Conservation (phyloP, 2,329 filamentous ascomycete genomes). For the Rhexocercosporidium sp. region DNA sequence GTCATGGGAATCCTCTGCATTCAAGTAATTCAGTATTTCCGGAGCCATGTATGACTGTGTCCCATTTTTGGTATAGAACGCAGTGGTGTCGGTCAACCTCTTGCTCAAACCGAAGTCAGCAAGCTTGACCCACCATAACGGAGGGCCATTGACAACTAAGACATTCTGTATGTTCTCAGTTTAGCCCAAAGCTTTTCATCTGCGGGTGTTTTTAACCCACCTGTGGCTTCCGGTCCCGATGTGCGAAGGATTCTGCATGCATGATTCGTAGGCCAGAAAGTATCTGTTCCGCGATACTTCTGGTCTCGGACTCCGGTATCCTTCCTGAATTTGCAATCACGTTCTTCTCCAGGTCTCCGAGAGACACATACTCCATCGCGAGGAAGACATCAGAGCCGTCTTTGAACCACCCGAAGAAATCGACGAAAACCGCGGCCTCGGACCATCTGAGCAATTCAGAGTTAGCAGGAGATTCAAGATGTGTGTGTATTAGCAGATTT, state of each 20-base stretch:
- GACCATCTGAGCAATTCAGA: neutral
- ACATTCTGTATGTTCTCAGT: constrained; percentile 6
- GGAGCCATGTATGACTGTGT: constrained; percentile 30
- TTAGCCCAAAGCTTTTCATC: neutral
- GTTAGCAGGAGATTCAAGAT: no score
- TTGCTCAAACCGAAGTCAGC: constrained; percentile 86
- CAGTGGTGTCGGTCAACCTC: constrained; percentile 26
- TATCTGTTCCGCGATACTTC: constrained; percentile 20
- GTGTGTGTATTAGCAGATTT: no score
- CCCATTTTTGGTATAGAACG: constrained; percentile 19
- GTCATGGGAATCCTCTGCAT: neutral
- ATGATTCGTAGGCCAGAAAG: constrained; percentile 21
- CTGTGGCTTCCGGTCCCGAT: constrained; percentile 20
- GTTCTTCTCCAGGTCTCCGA: constrained; percentile 43
- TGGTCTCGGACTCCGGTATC: constrained; percentile 12
- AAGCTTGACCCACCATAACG: constrained; percentile 77
- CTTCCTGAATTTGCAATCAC: neutral
- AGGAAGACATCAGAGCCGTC: constrained; percentile 31
- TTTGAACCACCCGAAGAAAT: constrained; percentile 44
- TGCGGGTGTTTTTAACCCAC: constrained; percentile 5
- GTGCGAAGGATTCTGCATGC: constrained; percentile 18
- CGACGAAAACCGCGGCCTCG: constrained; percentile 32
- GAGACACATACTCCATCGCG: constrained; percentile 42
- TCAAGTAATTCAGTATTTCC: constrained; percentile 21
- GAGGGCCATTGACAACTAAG: constrained; percentile 10